Conservation (phyloP, 768 basidiomycete genomes). For the Dendrothele bispora region DNA sequence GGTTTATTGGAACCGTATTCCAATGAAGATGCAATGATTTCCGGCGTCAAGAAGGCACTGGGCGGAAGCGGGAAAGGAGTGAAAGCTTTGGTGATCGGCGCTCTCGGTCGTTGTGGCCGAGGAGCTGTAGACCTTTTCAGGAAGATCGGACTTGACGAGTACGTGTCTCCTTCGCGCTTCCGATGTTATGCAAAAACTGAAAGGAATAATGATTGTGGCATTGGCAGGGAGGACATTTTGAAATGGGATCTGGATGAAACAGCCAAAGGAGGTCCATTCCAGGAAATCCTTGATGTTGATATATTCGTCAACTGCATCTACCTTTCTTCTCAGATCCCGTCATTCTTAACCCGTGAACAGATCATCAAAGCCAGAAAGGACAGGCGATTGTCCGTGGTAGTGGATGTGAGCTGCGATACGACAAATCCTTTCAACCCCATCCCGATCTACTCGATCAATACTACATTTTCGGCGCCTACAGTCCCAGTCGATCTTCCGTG, state of each 20-base stretch:
- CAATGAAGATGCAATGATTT: constrained; percentile 85
- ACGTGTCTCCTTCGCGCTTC: constrained; percentile 31
- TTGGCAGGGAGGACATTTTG: constrained; percentile 79
- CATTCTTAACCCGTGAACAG: constrained; percentile 74
- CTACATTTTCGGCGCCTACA: constrained; percentile 90
- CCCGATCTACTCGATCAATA: constrained; percentile 92
- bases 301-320: constrained; percentile 99
- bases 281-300: constrained; percentile 94
- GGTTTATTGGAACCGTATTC: constrained; percentile 76
- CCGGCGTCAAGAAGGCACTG: constrained; percentile 62
- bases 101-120: constrained; percentile 90
- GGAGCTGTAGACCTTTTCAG: constrained; percentile 95
- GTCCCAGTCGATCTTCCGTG: constrained; percentile 82
- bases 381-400: constrained; percentile 77
- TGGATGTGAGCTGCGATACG: constrained; percentile 98
- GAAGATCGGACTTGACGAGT: constrained; percentile 96
- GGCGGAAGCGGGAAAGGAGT: constrained; percentile 70
- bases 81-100: constrained; percentile 92
- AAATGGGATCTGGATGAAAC: constrained; percentile 99
- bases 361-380: constrained; percentile 69
- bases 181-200: neutral
- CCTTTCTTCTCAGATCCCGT: constrained; percentile 79
- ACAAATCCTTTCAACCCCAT: constrained; percentile 99
- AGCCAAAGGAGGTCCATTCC: constrained; percentile 93
- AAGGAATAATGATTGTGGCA: neutral